phyloP scores from a whole-genome alignment of 441 rosid species.

The Manihot esculenta region DNA sequence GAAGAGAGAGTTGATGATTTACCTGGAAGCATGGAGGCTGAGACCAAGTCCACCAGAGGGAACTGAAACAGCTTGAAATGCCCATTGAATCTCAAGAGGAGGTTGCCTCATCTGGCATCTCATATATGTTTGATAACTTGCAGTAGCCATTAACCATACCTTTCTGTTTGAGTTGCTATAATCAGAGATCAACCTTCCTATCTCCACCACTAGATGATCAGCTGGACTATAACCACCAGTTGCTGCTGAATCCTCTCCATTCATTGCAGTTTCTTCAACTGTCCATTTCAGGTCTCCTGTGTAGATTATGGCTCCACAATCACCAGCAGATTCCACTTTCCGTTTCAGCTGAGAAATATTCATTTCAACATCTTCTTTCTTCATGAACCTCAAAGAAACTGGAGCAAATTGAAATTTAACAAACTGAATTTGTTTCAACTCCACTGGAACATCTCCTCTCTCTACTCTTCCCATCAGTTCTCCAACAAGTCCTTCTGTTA shows the following conservation, averaged over 20 bases:
- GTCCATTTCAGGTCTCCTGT: slow-evolving; percentile 83
- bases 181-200: slow-evolving; percentile 55
- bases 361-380: slow-evolving; percentile 56
- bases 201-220: slow-evolving; percentile 63
- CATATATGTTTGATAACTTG: slow-evolving; percentile 78
- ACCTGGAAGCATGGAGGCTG: slow-evolving; percentile 81
- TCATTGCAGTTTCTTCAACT: slow-evolving; percentile 23
- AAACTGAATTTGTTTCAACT: slow-evolving; percentile 55
- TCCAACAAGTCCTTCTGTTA: slow-evolving; percentile 53
- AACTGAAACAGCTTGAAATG: slow-evolving; percentile 74
- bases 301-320: slow-evolving; percentile 64
- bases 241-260: slow-evolving; percentile 21
- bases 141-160: slow-evolving; percentile 77
- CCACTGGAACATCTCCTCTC: slow-evolving; percentile 70
- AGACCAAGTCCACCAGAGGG: slow-evolving; percentile 83
- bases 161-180: slow-evolving; percentile 38
- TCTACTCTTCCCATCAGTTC: slow-evolving; percentile 60
- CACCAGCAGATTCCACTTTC: slow-evolving; percentile 51
- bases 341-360: slow-evolving; percentile 55
- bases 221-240: slow-evolving; percentile 41
- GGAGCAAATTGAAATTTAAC: slow-evolving; percentile 67
- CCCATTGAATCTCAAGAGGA: slow-evolving; percentile 79
- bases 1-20: slow-evolving; percentile 1
- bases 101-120: slow-evolving; percentile 83
- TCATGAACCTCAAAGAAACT: slow-evolving; percentile 64